Conservation (phyloP, 495 filamentous ascomycete species). For the Aspergillus olivimuriae region DNA sequence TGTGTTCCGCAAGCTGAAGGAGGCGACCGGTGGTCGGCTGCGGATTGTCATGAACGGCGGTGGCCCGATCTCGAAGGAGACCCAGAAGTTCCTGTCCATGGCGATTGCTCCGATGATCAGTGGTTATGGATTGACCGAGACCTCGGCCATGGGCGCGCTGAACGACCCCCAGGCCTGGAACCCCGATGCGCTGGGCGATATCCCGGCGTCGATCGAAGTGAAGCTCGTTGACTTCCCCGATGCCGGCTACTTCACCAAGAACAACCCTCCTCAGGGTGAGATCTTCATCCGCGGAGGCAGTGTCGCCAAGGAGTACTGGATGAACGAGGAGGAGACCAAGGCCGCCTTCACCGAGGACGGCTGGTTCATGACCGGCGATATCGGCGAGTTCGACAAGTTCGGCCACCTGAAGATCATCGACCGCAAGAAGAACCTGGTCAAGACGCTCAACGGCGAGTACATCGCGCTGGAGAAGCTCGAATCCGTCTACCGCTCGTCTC, state of each 20-base stretch:
- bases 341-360: conserved; percentile 67
- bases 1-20: conserved; percentile 88
- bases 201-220: conserved; percentile 76
- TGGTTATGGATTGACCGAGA: conserved; percentile 97
- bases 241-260: conserved; percentile 81
- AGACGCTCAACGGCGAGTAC: conserved; percentile 95
- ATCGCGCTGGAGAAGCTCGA: conserved; percentile 99
- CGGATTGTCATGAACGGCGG: conserved; percentile 82
- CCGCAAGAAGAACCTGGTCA: conserved; percentile 97
- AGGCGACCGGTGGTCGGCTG: conserved; percentile 77
- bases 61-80: conserved; percentile 80
- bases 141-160: conserved; percentile 84
- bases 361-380: conserved; percentile 96
- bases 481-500: conserved; percentile 80
- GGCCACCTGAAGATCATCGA: conserved; percentile 87
- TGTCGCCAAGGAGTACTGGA: conserved; percentile 67
- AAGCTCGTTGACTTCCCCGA: conserved; percentile 96
- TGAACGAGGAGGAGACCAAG: conserved; percentile 80
- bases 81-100: conserved; percentile 82
- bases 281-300: conserved; percentile 83
- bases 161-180: conserved; percentile 92
- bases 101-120: conserved; percentile 82
- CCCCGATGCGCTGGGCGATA: conserved; percentile 68
- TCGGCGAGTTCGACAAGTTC: conserved; percentile 79
- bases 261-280: conserved; percentile 89